phyloP scores from a whole-genome alignment of 106 monocot species.

The Hemerocallis citrina region DNA sequence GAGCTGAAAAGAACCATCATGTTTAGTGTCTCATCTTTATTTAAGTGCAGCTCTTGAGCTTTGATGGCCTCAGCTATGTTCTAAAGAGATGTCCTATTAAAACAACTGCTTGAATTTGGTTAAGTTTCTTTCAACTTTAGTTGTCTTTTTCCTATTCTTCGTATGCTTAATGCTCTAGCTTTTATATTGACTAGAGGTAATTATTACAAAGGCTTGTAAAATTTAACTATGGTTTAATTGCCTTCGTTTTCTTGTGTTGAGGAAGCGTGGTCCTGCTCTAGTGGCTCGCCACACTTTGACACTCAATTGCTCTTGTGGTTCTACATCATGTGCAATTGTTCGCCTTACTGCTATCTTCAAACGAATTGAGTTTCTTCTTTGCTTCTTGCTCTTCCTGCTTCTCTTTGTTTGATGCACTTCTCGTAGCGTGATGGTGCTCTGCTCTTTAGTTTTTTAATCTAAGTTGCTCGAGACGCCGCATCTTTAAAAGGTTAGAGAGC shows the following conservation, averaged over 20 bases:
- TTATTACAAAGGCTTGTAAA: neutral
- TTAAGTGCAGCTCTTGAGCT: neutral
- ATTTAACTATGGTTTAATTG: constrained; percentile 13
- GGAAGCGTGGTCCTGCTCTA: constrained; percentile 23
- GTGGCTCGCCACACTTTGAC: constrained; percentile 16
- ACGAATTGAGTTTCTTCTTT: neutral
- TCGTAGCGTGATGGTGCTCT: constrained; percentile 3
- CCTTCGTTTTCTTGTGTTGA: constrained; percentile 17
- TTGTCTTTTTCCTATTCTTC: neutral
- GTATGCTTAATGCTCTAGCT: neutral
- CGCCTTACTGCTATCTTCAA: constrained; percentile 13
- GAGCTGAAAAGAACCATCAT: constrained; percentile 19
- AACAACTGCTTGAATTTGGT: constrained; percentile 31
- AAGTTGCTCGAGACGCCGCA: neutral
- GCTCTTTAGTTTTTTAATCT: constrained; percentile 4
- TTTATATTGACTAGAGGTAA: neutral
- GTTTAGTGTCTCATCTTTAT: neutral
- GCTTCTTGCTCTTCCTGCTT: constrained; percentile 14
- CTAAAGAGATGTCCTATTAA: constrained; percentile 11
- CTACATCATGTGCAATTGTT: constrained; percentile 9
- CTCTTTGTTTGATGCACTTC: constrained; percentile 8
- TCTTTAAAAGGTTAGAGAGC: neutral
- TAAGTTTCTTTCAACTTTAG: constrained; percentile 32
- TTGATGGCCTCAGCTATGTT: constrained; percentile 19
- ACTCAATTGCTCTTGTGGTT: constrained; percentile 19